Percentiles rank a stretch among this genome's conserved stretches.
phyloP scores from a whole-genome alignment of 1,139 yeast genomes.

The Protomyces gravidus region DNA sequence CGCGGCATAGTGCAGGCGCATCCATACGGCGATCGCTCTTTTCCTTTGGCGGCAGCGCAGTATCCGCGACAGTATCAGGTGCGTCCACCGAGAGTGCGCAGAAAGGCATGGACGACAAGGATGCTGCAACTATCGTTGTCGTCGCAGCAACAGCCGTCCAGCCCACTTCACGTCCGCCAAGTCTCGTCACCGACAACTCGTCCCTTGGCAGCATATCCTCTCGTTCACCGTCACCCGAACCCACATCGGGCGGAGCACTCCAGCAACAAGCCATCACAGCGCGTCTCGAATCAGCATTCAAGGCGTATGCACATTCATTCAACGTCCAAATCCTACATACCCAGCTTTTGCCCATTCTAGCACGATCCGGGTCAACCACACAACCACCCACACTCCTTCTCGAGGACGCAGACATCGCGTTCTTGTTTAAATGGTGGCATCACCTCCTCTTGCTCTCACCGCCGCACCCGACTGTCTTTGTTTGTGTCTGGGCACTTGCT shows the following conservation, averaged over 20 bases:
- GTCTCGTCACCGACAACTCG: constrained; percentile 21
- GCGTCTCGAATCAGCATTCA: constrained; percentile 19
- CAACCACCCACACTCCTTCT: not conserved
- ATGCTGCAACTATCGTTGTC: not conserved
- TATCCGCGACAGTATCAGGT: constrained; percentile 1
- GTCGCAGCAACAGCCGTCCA: not conserved
- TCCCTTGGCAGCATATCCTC: constrained; percentile 16
- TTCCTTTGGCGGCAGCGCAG: constrained; percentile 2
- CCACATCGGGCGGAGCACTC: not conserved
- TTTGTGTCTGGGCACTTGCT: constrained; percentile 18
- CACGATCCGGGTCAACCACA: not conserved
- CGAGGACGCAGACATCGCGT: constrained; percentile 20
- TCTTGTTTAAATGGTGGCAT: constrained; percentile 27
- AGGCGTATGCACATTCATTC: constrained; percentile 5
- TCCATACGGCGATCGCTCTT: not conserved
- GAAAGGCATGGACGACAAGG: constrained; percentile 3
- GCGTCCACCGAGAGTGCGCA: not conserved
- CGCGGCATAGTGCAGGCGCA: not conserved
- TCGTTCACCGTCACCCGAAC: constrained; percentile 26
- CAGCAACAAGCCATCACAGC: not conserved
- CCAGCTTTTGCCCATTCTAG: constrained; percentile 13
- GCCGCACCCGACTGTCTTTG: constrained; percentile 7
- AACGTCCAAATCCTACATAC: constrained; percentile 14
- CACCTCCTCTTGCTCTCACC: constrained; percentile 15
- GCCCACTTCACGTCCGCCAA: constrained; percentile 16